Conservation (phyloP, 1,284 basidiomycete genomes). For the Sporisorium iseilematis-ciliati region DNA sequence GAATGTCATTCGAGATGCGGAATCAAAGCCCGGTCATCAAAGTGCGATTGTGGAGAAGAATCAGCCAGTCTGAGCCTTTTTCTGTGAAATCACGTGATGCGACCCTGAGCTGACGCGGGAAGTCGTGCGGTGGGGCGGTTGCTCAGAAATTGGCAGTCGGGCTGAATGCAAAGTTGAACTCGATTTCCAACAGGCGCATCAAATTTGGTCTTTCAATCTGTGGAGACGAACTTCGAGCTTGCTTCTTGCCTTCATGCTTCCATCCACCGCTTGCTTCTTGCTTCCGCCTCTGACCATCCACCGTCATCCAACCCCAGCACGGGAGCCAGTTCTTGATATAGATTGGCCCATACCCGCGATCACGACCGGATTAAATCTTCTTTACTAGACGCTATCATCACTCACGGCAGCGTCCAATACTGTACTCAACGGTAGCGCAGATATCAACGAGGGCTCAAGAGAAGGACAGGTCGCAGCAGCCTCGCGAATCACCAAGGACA, state of each 20-base stretch:
- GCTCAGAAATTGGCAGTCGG: background rate
- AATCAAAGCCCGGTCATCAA: background rate
- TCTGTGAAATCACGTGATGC: constrained; percentile 35
- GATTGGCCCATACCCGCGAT: no score
- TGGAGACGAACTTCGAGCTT: background rate
- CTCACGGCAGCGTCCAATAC: no score
- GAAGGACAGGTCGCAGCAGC: background rate
- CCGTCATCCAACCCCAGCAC: background rate
- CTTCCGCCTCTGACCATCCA: background rate
- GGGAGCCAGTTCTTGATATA: no score
- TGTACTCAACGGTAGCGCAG: background rate
- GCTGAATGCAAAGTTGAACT: constrained; percentile 19
- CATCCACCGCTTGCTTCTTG: background rate
- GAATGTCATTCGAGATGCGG: no score
- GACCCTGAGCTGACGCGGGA: constrained; percentile 14
- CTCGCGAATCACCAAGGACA: background rate
- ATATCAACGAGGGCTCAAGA: background rate
- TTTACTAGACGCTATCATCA: no score
- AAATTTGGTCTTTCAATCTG: background rate
- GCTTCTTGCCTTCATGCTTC: constrained; percentile 2
- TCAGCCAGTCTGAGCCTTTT: background rate
- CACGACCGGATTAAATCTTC: no score
- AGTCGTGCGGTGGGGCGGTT: constrained; percentile 32
- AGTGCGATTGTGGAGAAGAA: background rate
- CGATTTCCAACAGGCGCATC: constrained; percentile 15